Base-by-base conservation (phyloP, 768 basidiomycete genomes). In the Leccinum fibrillosum region DNA sequence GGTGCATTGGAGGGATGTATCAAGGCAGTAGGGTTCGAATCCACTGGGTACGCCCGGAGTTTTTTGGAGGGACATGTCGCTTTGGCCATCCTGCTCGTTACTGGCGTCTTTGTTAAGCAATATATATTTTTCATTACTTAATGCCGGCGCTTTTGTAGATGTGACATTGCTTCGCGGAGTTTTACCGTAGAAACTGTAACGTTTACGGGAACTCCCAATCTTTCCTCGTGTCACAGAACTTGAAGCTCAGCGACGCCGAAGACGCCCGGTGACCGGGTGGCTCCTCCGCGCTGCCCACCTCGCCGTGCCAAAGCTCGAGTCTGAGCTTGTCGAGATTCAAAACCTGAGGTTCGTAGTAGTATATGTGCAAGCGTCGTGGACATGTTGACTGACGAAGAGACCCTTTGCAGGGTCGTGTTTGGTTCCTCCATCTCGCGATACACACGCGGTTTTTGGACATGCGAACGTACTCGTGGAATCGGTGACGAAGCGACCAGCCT, bases 61-160 rank as follows among this genome's bases (percentile, higher is more conserved):
- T 86, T 89, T 17, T 68, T 90, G 44, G 95, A 96, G 66, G 94
- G 90, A 0, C 96, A 94, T 68, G 80, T 94, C 12, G 85, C 90
- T 1, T 69, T 86, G 23, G 82, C 91, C 1, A 72, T 86, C 3
- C 72, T 93, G 8, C 77, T 93, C 6, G 74, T 71, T 44, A 79
- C 78, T 11, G 78, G 77, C 19, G 72, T 78, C 62, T 84, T 85
- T 57, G 80, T 87, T 90, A 72, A 37, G 77, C 39, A 42, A 42
- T 77, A 45, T 19, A 15, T 45, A 21, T 21, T 21, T 48, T 34
- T 30, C 25, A 21, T 21, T 21, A 21, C 21, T 21, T 21, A 21
- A 21, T 21, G 21, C 21, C 21, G 21, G 21, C 21, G 21, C 21
- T 21, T 21, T 21, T 25, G 12, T 32, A 80, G 86, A 77, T 54